phyloP scores from a whole-genome alignment of 2,329 filamentous ascomycete genomes.

The Exophiala aquamarina region DNA sequence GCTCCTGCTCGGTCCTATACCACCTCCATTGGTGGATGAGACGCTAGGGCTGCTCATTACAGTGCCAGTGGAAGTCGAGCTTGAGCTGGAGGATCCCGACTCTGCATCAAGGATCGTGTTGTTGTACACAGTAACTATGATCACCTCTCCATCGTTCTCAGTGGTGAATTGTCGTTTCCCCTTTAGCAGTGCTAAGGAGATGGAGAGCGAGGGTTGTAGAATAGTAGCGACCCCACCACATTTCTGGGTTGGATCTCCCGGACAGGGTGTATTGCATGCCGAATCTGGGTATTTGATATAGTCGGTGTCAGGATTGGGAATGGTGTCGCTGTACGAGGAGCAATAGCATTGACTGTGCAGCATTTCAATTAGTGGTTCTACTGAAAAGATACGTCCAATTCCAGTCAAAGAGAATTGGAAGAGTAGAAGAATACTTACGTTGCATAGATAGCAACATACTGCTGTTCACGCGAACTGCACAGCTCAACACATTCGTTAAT shows the following conservation, averaged over 20 bases:
- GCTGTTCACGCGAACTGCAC: conserved; percentile 4
- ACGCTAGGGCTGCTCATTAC: not conserved
- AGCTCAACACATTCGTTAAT: conserved; percentile 17
- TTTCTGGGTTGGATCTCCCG: conserved; percentile 15
- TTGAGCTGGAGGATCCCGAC: conserved; percentile 3
- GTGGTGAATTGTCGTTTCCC: conserved; percentile 10
- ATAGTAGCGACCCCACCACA: conserved; percentile 18
- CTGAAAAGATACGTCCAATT: not conserved
- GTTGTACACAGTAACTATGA: conserved; percentile 23
- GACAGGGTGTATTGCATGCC: conserved; percentile 22
- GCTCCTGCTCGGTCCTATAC: not conserved
- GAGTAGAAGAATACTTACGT: conserved; percentile 9
- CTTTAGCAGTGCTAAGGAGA: not conserved
- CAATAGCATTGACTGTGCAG: conserved; percentile 18
- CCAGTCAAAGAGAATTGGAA: not conserved
- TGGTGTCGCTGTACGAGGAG: conserved; percentile 6
- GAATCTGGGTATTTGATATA: conserved; percentile 22
- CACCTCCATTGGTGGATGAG: conserved; percentile 5
- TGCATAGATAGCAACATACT: conserved; percentile 15
- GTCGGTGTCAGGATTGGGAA: conserved; percentile 4
- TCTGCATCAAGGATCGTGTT: conserved; percentile 9
- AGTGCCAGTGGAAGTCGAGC: conserved; percentile 1
- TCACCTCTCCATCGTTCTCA: conserved; percentile 8
- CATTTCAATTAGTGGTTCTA: not conserved
- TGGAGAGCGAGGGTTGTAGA: not conserved